Evolutionary conservation across 225 moss, liverwort and hornwort species (phyloP), one percentile per base, ranked within the genome.

Genomic region (Polytrichum formosum): DNA sequence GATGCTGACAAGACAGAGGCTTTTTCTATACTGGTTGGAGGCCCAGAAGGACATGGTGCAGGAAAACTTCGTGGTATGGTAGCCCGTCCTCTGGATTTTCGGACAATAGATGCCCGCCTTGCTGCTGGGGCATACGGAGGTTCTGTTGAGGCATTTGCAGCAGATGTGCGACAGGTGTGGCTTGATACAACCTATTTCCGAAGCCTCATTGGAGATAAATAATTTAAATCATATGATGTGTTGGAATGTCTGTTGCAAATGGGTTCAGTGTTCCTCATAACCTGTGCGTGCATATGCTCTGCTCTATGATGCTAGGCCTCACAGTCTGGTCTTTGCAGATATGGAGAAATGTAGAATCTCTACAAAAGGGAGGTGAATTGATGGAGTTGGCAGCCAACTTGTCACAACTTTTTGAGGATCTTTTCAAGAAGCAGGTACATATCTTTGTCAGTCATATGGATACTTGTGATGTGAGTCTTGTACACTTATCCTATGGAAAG

Each of bases 11-110:
- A 80, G 56, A 78, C 77, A 56, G 78, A 78, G 76, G 84, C 83
- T 55, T 87, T 90, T 72, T 87, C 84, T 25, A 76, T 87, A 76
- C 84, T 90, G 37, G 81, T 88, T 61, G 82, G 78, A 54, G 88
- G 85, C 55, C 82, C 80, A 67, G 85, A 88, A 78, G 88, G 85
- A 54, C 83, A 83, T 75, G 85, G 85, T 67, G 78, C 78, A 53
- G 75, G 75, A 73, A 87, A 79, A 87, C 82, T 83, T 78, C 89
- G 71, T 77, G 90, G 83, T 69, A 82, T 94, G 81, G 90, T 99
- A 67, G 80, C 94, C 75, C 91, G 98, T 28, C 98, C 98, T 70
- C 91, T 99, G 79, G 98, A 99, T 87, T 94, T 99, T 84, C 92
- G 98, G 64, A 94, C 92, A 33, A 94, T 99, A 69, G 94, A 99